Base-by-base conservation (phyloP, 176 grass and related monocot genomes). In the Carex kokanica region DNA sequence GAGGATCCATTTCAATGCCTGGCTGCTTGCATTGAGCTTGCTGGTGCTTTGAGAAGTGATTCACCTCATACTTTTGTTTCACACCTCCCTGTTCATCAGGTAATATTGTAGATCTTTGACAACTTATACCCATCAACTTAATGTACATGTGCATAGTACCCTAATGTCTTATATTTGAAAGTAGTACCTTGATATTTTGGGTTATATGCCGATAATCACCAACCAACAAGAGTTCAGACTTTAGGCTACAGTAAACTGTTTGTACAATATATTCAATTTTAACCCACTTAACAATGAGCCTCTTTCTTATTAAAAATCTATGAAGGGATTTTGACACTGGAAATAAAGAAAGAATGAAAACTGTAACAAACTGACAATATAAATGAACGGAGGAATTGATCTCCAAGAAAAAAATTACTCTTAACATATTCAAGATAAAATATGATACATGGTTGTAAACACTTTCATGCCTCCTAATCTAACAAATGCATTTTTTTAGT, bases 1-100 rank as follows among this genome's bases (percentile, higher is more conserved):
- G 95, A 98, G 69, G 95, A 98, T 86, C 92, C 95, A 71, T 98
- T 98, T 81, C 95, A 98, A 83, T 98, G 95, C 83, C 87, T 97
- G 84, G 94, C 95, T 64, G 86, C 95, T 71, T 98, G 92, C 63
- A 93, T 94, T 65, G 89, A 98, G 84, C 92, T 98, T 79, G 84
- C 81, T 83, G 84, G 89, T 60, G 90, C 92, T 74, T 91, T 98
- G 53, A 90, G 88, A 87, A 91, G 89, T 87, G 79, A 84, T 64
- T 91, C 84, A 49, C 90, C 95, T 78, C 75, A 90, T 34, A 54
- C 3, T 84, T 68, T 81, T 79, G 83, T 94, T 57, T 98, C 95
- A 60, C 89, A 93, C 79, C 79, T 98, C 63, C 95, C 92, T 64
- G 90, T 98, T 86, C 95, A 98, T 98, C 95, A 98, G 95, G 95